Conservation (phyloP, 352 stramenopile species). For the Phytophthora fragariae region DNA sequence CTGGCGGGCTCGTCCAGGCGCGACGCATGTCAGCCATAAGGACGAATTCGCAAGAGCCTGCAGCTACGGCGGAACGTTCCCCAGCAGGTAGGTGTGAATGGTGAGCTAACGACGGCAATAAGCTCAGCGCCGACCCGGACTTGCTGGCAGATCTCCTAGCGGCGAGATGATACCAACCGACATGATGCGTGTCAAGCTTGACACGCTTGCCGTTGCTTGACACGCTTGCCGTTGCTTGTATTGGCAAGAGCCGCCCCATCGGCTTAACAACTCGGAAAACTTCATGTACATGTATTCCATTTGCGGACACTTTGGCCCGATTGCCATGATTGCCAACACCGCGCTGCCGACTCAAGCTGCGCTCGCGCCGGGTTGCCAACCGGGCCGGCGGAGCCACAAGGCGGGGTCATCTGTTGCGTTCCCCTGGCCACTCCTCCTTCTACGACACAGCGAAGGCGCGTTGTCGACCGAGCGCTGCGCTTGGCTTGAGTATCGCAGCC, state of each 20-base stretch:
- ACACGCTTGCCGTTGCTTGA: no score
- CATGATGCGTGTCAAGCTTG: no score
- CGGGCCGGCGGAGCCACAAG: conserved; percentile 24
- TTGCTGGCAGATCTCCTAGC: no score
- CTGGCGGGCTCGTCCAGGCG: conserved; percentile 16
- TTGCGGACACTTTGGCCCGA: not conserved
- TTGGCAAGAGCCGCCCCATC: no score
- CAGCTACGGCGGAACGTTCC: conserved; percentile 40
- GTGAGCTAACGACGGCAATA: conserved; percentile 1
- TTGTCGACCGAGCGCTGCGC: conserved; percentile 8
- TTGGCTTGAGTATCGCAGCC: conserved; percentile 13
- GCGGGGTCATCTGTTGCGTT: conserved; percentile 22
- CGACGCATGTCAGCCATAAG: conserved; percentile 27
- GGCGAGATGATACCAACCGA: no score
- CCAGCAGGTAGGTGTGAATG: not conserved
- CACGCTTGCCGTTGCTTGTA: no score
- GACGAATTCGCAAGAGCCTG: conserved; percentile 18
- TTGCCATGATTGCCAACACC: not conserved
- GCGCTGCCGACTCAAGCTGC: not conserved
- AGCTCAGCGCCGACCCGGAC: no score
- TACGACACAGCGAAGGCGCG: conserved; percentile 18
- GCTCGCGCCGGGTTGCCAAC: not conserved
- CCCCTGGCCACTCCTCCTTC: not conserved
- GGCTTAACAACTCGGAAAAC: no score
- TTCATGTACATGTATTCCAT: not conserved